These are phyloP conservation scores for Taphrina wiesneri DNA, from an alignment of 1,139 yeast genomes.

Conservation along the genomic window DNA sequence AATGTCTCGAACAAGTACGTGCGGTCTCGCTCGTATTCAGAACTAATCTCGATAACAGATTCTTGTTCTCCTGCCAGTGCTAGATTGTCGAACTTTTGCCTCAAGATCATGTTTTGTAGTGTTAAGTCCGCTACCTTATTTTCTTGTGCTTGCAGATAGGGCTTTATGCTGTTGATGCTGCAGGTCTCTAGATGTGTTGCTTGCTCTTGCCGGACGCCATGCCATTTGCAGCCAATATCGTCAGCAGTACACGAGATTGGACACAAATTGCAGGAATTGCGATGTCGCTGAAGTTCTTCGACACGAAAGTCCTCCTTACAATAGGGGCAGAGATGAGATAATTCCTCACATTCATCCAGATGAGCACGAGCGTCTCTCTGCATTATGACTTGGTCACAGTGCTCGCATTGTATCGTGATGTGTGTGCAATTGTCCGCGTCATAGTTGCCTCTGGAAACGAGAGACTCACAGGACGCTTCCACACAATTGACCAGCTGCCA, in stretches of 20 bases:
- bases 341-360: slow-evolving; percentile 24
- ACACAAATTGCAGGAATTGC: too few relatives aligned
- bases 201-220: not conserved
- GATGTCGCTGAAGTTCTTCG: slow-evolving; percentile 2
- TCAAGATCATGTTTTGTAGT: slow-evolving; percentile 1
- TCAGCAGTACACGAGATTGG: slow-evolving; percentile 3
- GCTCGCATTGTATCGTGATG: slow-evolving; percentile 10
- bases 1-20: slow-evolving; percentile 19
- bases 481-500: slow-evolving; percentile 11
- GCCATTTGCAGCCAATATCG: slow-evolving; percentile 12
- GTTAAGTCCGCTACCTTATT: not conserved
- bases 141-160: slow-evolving; percentile 8
- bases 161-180: not conserved
- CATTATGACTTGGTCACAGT: slow-evolving; percentile 16
- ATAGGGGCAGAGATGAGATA: slow-evolving; percentile 15
- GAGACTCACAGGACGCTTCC: not conserved
- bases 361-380: not conserved
- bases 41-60: slow-evolving; percentile 14
- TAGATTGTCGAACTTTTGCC: not conserved
- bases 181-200: slow-evolving; percentile 2
- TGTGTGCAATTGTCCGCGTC: slow-evolving; percentile 2
- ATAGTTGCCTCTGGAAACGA: not conserved
- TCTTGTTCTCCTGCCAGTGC: not conserved
- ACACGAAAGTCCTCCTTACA: slow-evolving; percentile 9
- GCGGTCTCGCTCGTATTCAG: slow-evolving; percentile 31